These are phyloP conservation scores for Alliaria petiolata DNA, from an alignment of 345 rosid genomes.

Conservation along the genomic window DNA sequence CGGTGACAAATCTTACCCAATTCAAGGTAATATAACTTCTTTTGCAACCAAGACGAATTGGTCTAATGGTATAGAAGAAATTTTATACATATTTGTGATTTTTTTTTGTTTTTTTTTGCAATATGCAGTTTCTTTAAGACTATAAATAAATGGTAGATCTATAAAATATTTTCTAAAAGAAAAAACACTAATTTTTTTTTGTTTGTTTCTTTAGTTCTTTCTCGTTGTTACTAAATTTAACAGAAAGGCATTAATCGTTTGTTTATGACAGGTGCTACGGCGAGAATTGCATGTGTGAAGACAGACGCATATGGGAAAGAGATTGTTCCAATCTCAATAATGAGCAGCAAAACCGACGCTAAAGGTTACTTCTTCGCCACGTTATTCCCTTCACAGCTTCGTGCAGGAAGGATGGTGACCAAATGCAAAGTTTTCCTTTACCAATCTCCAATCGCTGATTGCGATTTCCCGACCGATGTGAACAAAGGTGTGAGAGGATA, in stretches of 20 bases:
- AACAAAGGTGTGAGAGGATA: constrained; percentile 48
- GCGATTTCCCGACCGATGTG: constrained; percentile 46
- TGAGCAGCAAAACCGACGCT: constrained; percentile 43
- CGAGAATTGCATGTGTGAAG: constrained; percentile 49
- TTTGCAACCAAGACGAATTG: not conserved
- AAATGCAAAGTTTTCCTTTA: constrained; percentile 57
- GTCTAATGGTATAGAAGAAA: not conserved
- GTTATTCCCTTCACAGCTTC: constrained; percentile 32
- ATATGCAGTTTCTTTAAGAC: too few species aligned
- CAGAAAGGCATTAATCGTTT: not conserved
- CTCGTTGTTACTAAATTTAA: not conserved
- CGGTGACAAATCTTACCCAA: constrained; percentile 40
- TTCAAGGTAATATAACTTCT: constrained; percentile 41
- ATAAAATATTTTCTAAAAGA: too few species aligned
- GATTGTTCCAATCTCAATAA: constrained; percentile 36
- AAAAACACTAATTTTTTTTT: not conserved
- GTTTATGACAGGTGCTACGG: constrained; percentile 41
- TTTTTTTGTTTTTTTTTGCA: too few species aligned
- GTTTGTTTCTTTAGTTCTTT: too few species aligned
- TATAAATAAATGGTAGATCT: too few species aligned
- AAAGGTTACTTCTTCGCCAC: constrained; percentile 56
- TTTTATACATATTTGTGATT: too few species aligned
- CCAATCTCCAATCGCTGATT: constrained; percentile 40
- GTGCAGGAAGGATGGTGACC: constrained; percentile 30
- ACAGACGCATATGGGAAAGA: constrained; percentile 50